These are phyloP conservation scores for Paramecium pentaurelia DNA, from an alignment of 73 alveolate species.

Conservation along the genomic window DNA sequence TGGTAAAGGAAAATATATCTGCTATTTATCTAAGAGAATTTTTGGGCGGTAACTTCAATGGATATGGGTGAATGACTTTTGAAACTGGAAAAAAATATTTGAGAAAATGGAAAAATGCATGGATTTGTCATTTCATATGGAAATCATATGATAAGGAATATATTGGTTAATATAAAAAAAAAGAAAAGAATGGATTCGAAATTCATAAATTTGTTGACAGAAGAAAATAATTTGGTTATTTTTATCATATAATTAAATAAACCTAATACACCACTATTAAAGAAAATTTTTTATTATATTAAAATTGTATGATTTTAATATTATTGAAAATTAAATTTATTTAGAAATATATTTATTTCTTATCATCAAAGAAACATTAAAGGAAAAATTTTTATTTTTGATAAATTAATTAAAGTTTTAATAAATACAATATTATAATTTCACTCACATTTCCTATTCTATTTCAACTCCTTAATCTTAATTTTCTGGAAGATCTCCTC, in stretches of 20 bases:
- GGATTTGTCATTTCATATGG: conserved; percentile 37
- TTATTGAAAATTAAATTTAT: not conserved
- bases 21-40: conserved; percentile 72
- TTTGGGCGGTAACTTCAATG: conserved; percentile 67
- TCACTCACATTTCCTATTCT: not conserved
- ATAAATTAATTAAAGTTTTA: not conserved
- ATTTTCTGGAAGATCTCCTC: not conserved
- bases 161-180: not conserved
- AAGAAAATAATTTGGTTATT: not conserved
- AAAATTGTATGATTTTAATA: not conserved
- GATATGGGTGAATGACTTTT: conserved; percentile 66
- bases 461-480: not conserved
- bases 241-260: not conserved
- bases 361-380: too few relatives aligned
- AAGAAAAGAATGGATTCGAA: not conserved
- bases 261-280: not conserved
- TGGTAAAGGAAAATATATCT: conserved; percentile 72
- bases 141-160: not conserved
- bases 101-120: conserved; percentile 46
- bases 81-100: not conserved
- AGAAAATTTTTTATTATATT: not conserved
- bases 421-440: not conserved
- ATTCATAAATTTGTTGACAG: not conserved
- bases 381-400: not conserved
- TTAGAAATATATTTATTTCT: too few relatives aligned